Percentiles rank a stretch among this genome's conserved stretches.
Evolutionary conservation across 23 red algal species (phyloP).

Genomic region (Chondrus crispus): DNA sequence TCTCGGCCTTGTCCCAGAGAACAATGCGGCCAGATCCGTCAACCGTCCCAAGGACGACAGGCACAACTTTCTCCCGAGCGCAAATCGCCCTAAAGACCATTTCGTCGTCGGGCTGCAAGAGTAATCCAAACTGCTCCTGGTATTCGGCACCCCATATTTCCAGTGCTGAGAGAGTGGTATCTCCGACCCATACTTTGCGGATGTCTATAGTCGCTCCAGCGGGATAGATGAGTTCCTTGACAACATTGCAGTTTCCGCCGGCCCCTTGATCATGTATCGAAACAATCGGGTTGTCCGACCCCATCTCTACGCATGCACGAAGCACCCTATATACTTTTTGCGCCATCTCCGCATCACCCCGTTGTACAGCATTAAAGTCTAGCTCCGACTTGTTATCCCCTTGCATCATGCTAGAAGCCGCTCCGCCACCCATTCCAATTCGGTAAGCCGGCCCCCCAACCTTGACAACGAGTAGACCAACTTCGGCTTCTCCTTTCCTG

Average conservation of each 20-base stretch:
- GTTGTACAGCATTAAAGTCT: slow-evolving; percentile 99
- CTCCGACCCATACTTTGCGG: slow-evolving; percentile 81
- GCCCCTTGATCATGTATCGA: slow-evolving; percentile 98
- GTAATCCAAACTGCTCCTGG: slow-evolving; percentile 97
- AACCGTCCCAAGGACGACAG: slow-evolving; percentile 74
- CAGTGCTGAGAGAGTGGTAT: slow-evolving; percentile 86
- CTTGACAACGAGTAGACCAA: slow-evolving; percentile 84
- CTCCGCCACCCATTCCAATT: slow-evolving; percentile 98
- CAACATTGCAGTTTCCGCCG: slow-evolving; percentile 99
- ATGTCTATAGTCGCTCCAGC: slow-evolving; percentile 91
- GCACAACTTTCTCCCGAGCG: slow-evolving; percentile 77
- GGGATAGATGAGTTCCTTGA: slow-evolving; percentile 99
- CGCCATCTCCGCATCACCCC: slow-evolving; percentile 99
- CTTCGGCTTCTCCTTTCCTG: slow-evolving; percentile 53
- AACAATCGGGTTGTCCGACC: slow-evolving; percentile 87
- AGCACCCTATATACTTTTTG: slow-evolving; percentile 95
- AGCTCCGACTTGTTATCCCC: slow-evolving; percentile 90
- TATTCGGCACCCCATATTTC: slow-evolving; percentile 99
- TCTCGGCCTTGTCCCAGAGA: slow-evolving; percentile 74
- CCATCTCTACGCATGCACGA: slow-evolving; percentile 95
- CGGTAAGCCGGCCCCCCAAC: slow-evolving; percentile 98
- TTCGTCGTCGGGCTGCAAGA: slow-evolving; percentile 76
- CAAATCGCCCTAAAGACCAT: slow-evolving; percentile 71
- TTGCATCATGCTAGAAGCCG: slow-evolving; percentile 98
- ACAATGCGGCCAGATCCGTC: slow-evolving; percentile 91